phyloP scores from a whole-genome alignment of 345 rosid genomes.

The Diplotaxis tenuifolia region DNA sequence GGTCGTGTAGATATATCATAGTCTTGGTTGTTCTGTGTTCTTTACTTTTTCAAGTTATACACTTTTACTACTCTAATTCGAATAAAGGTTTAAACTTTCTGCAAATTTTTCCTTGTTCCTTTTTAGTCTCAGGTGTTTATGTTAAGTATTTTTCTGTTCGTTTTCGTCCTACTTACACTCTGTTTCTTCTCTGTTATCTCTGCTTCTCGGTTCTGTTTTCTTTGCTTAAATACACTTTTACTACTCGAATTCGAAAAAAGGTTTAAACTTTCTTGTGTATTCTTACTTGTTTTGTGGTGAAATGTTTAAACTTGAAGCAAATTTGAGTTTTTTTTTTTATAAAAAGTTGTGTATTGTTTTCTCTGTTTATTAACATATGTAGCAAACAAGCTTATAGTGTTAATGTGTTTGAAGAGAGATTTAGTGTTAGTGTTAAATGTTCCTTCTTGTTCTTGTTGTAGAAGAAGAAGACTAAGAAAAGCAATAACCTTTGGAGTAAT shows the following conservation, averaged over 20 bases:
- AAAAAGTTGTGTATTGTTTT: neutral
- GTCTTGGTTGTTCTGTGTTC: slow-evolving; percentile 12
- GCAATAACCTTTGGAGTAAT: slow-evolving; percentile 23
- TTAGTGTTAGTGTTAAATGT: slow-evolving; percentile 21
- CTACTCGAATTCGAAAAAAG: neutral
- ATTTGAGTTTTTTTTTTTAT: neutral
- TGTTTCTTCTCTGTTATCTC: too few species aligned
- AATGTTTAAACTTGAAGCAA: neutral
- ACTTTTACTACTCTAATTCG: neutral
- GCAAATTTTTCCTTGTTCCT: too few species aligned
- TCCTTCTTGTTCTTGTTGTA: neutral
- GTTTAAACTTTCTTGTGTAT: neutral
- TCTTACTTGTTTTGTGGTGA: neutral
- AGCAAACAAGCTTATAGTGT: neutral
- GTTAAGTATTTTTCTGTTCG: too few species aligned
- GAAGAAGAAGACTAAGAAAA: neutral
- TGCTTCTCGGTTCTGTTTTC: too few species aligned
- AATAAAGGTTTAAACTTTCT: neutral
- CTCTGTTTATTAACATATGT: neutral
- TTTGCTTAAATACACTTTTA: too few species aligned
- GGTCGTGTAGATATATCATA: neutral
- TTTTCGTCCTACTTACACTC: too few species aligned
- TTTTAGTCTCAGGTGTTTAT: too few species aligned
- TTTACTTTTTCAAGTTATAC: neutral
- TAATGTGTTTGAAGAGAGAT: neutral